phyloP scores from a whole-genome alignment of 495 filamentous ascomycete species.

The Talaromyces liani region DNA sequence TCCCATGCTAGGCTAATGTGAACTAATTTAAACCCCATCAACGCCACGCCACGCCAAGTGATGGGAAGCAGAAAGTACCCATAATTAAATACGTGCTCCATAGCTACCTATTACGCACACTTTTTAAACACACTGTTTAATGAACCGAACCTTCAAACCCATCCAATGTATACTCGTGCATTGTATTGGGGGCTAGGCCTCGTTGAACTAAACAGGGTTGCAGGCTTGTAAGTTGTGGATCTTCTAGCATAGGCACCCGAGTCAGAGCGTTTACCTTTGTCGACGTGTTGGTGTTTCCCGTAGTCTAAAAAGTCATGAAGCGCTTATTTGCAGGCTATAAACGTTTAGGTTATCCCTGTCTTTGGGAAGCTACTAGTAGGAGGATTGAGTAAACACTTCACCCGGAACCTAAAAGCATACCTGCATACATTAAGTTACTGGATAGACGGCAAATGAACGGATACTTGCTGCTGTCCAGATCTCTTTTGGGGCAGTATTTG shows the following conservation, averaged over 20 bases:
- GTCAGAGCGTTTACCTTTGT: background rate
- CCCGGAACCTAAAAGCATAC: background rate
- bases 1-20: background rate
- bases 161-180: background rate
- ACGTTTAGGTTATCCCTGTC: background rate
- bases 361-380: background rate
- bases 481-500: conserved; percentile 10
- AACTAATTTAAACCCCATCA: background rate
- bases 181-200: background rate
- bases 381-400: background rate
- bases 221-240: background rate
- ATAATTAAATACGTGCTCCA: background rate
- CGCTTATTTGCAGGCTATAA: conserved; percentile 6
- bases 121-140: background rate
- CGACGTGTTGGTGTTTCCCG: background rate
- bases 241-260: background rate
- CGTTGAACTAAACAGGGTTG: background rate
- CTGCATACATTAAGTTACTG: background rate
- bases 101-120: background rate
- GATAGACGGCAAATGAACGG: background rate
- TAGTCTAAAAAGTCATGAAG: background rate
- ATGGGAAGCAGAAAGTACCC: background rate
- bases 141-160: background rate
- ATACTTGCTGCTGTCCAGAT: background rate
- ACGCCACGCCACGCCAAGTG: background rate